phyloP scores from a whole-genome alignment of 1,284 basidiomycete genomes.

The Ceratobasidium sp. region DNA sequence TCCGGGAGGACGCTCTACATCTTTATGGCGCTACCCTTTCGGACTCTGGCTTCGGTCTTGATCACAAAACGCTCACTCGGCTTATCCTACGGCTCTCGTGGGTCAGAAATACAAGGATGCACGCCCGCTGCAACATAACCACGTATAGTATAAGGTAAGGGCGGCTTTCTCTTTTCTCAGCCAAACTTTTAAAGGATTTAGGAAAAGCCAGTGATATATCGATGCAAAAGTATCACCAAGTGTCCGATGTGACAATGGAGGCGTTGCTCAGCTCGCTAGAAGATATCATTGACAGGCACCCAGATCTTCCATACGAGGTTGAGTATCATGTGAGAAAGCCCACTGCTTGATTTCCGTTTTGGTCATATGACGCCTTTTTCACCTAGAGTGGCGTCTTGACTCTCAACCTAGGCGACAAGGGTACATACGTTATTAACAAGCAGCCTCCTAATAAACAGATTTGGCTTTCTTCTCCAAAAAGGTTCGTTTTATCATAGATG shows the following conservation, averaged over 20 bases:
- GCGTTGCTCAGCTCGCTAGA: constrained; percentile 82
- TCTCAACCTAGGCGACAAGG: constrained; percentile 78
- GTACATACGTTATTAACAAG: constrained; percentile 99
- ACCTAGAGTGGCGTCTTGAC: constrained; percentile 88
- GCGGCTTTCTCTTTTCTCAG: neutral
- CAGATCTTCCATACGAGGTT: constrained; percentile 72
- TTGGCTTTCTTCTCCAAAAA: constrained; percentile 93
- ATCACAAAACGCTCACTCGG: neutral
- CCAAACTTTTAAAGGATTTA: neutral
- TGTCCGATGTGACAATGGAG: constrained; percentile 87
- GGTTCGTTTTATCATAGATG: constrained; percentile 54
- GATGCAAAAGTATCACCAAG: constrained; percentile 73
- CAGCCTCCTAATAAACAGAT: constrained; percentile 99
- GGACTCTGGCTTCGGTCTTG: neutral
- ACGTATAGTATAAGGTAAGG: constrained; percentile 24
- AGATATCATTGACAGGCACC: constrained; percentile 68
- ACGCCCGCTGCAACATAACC: neutral
- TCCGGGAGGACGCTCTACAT: neutral
- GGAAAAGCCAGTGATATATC: constrained; percentile 60
- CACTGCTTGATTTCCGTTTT: constrained; percentile 30
- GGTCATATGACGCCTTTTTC: constrained; percentile 41
- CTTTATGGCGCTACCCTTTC: neutral
- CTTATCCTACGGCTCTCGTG: neutral
- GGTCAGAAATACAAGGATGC: neutral
- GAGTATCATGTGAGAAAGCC: constrained; percentile 85